Evolutionary conservation across 305 asterid species (phyloP).

Genomic region (Fraxinus albicans): DNA sequence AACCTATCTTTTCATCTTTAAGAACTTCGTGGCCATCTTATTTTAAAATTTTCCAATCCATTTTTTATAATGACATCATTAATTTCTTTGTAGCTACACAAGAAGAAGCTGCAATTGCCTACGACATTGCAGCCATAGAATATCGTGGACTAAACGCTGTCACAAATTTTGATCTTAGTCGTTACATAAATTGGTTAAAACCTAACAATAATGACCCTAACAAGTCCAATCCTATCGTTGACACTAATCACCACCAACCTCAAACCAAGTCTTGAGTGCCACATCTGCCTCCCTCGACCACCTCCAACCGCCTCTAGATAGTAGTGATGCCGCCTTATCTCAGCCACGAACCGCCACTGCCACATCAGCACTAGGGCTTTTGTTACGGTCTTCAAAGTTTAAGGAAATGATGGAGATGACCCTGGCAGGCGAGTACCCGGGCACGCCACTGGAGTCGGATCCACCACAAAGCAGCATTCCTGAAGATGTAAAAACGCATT

Average conservation of each 20-base stretch:
- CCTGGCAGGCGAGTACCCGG: conserved; percentile 32
- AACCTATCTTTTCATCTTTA: conserved; percentile 10
- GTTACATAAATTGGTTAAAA: conserved; percentile 76
- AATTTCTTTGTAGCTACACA: conserved; percentile 61
- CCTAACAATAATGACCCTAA: conserved; percentile 32
- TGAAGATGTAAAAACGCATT: conserved; percentile 52
- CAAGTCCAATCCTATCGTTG: conserved; percentile 11
- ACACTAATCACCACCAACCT: conserved; percentile 14
- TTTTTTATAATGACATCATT: background rate
- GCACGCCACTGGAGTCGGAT: conserved; percentile 29
- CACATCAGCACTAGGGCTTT: conserved; percentile 72
- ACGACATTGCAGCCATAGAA: conserved; percentile 85
- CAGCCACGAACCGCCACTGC: conserved; percentile 42
- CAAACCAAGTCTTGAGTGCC: conserved; percentile 21
- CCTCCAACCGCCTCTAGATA: conserved; percentile 27
- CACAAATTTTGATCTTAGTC: conserved; percentile 76
- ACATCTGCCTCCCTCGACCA: conserved; percentile 12
- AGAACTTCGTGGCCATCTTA: background rate
- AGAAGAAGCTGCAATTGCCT: conserved; percentile 84
- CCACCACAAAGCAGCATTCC: conserved; percentile 52
- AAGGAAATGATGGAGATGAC: conserved; percentile 68
- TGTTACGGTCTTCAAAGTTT: conserved; percentile 70
- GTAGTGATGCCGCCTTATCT: conserved; percentile 14
- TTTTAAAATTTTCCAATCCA: background rate
- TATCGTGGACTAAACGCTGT: conserved; percentile 84